Evolutionary conservation across 164 flowering plant genomes (phyloP).

Genomic region (Amborella trichopoda): DNA sequence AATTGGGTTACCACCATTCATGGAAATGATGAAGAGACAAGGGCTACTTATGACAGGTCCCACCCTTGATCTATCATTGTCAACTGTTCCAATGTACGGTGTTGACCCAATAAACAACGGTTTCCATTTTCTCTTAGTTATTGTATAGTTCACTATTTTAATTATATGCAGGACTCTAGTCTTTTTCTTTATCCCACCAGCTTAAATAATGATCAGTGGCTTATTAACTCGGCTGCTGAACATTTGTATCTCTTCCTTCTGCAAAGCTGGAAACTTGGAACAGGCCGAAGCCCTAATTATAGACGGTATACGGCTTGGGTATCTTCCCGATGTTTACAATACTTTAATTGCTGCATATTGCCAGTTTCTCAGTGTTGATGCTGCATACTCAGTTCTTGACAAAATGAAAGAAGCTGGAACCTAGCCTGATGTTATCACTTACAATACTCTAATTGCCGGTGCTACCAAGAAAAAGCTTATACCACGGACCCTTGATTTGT

Average conservation of each 20-base stretch:
- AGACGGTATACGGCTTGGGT: slow-evolving; percentile 66
- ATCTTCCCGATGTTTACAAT: slow-evolving; percentile 71
- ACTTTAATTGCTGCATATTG: slow-evolving; percentile 60
- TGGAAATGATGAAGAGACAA: too few species aligned
- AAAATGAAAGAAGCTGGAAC: slow-evolving; percentile 72
- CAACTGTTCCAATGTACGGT: too few species aligned
- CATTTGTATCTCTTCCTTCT: slow-evolving; percentile 53
- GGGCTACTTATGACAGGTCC: too few species aligned
- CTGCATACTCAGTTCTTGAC: slow-evolving; percentile 43
- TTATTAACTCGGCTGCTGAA: slow-evolving; percentile 63
- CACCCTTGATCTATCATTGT: too few species aligned
- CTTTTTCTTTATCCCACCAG: too few species aligned
- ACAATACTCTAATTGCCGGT: slow-evolving; percentile 67
- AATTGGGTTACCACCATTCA: too few species aligned
- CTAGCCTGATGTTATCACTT: slow-evolving; percentile 57
- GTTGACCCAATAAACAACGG: slow-evolving; percentile 30
- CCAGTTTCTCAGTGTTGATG: slow-evolving; percentile 40
- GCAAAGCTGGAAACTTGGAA: slow-evolving; percentile 43
- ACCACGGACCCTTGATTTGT: slow-evolving; percentile 27
- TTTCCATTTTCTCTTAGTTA: slow-evolving; percentile 28
- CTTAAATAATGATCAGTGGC: too few species aligned
- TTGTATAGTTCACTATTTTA: too few species aligned
- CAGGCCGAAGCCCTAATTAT: slow-evolving; percentile 55
- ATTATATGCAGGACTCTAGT: too few species aligned
- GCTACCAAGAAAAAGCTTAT: slow-evolving; percentile 30